Evolutionary conservation across 2,329 filamentous ascomycete genomes (phyloP).

Genomic region (Aspergillus pseudotamarii): DNA sequence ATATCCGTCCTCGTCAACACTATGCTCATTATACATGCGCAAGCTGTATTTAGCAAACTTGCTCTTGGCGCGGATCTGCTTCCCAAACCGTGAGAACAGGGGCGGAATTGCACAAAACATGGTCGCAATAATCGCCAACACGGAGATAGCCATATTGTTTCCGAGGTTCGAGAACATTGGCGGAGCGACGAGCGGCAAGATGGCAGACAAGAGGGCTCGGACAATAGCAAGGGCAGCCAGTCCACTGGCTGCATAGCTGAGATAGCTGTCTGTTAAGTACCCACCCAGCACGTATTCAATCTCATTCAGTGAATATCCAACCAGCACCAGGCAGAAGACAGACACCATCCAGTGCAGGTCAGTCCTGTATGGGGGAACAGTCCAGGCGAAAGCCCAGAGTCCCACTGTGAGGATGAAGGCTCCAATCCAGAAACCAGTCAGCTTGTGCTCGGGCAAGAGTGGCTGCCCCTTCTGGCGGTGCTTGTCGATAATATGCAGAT

Average conservation of each 20-base stretch:
- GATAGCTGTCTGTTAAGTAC: conserved; percentile 49
- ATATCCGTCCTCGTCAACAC: conserved; percentile 29
- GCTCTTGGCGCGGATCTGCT: conserved; percentile 35
- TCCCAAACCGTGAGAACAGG: conserved; percentile 38
- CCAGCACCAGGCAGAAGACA: conserved; percentile 41
- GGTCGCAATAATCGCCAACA: conserved; percentile 46
- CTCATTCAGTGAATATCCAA: conserved; percentile 53
- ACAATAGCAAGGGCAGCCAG: conserved; percentile 45
- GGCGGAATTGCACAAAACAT: conserved; percentile 39
- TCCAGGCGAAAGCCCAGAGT: conserved; percentile 52
- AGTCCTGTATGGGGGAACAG: conserved; percentile 44
- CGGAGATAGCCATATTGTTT: conserved; percentile 38
- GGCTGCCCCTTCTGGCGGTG: conserved; percentile 23
- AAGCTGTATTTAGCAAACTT: conserved; percentile 38
- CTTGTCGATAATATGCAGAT: conserved; percentile 37
- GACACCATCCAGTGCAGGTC: conserved; percentile 43
- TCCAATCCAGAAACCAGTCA: conserved; percentile 51
- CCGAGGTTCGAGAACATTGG: conserved; percentile 44
- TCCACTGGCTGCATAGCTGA: conserved; percentile 47
- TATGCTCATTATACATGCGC: conserved; percentile 29
- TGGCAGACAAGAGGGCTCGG: conserved; percentile 40
- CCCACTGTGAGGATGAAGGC: conserved; percentile 47
- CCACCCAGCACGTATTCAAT: conserved; percentile 44
- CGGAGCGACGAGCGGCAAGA: conserved; percentile 43
- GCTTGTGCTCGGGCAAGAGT: conserved; percentile 49